These are phyloP conservation scores for Orbilia brochopaga DNA, from an alignment of 2,329 filamentous ascomycete genomes.

Conservation along the genomic window DNA sequence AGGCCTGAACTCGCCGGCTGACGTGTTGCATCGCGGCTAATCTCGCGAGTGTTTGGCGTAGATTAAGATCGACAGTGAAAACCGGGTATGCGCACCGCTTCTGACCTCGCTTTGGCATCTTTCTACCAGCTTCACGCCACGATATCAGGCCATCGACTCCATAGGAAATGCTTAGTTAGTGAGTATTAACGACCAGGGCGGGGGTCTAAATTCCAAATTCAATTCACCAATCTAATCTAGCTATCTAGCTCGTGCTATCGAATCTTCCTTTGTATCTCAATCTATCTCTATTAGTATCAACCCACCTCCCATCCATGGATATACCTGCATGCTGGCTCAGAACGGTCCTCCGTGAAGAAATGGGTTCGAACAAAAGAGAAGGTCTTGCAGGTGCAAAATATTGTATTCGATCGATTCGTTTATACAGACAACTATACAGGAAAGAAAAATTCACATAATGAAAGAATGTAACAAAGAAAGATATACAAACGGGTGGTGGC, in stretches of 20 bases:
- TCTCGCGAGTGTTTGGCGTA: slow-evolving; percentile 38
- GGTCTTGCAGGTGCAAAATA: slow-evolving; percentile 11
- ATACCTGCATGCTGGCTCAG: neutral
- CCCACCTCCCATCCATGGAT: too few species aligned
- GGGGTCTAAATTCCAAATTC: neutral
- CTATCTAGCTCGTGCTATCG: too few species aligned
- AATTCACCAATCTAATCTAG: too few species aligned
- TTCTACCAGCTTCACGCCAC: neutral
- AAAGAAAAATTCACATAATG: slow-evolving; percentile 5
- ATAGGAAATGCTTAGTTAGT: too few species aligned
- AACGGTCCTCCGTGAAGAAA: neutral
- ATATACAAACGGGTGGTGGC: slow-evolving; percentile 5
- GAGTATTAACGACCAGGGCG: neutral
- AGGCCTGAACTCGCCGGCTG: neutral
- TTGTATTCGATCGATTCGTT: slow-evolving; percentile 15
- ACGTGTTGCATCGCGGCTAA: slow-evolving; percentile 46
- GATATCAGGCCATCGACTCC: too few species aligned
- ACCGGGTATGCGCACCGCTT: slow-evolving; percentile 27
- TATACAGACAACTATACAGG: slow-evolving; percentile 40
- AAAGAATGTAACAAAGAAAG: slow-evolving; percentile 8
- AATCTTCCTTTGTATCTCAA: too few species aligned
- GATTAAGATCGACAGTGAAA: slow-evolving; percentile 44
- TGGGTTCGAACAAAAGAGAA: neutral
- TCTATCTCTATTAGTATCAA: too few species aligned
- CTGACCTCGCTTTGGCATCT: neutral